Evolutionary conservation across 495 filamentous ascomycete genomes (phyloP), one percentile per base, ranked within the genome.

Genomic region (Aspergillus ellipticus): DNA sequence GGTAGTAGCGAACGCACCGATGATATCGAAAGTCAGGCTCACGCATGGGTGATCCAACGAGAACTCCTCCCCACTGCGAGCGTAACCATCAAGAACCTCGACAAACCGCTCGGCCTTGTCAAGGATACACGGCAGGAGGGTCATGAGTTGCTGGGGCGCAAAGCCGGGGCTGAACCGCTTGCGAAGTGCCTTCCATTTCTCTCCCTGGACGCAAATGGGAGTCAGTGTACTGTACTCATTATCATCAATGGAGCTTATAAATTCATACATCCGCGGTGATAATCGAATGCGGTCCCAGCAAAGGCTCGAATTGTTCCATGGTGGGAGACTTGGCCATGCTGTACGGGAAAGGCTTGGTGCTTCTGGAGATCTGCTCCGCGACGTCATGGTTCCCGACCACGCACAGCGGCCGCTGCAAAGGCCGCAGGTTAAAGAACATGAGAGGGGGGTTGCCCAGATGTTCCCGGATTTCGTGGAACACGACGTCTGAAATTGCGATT

Each of bases 271-370:
- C 48, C 13, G 62, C 51, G 10, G 49, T 55, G 0, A 78, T 16
- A 16, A 81, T 68, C 6, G 74, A 78, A 2, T 57, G 35, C 1
- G 31, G 49, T 1, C 77, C 79, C n/a, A 73, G 63, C 5, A 81
- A 39, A 4, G 56, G 61, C 5, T 52, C 39, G 11, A 77, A 49
- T 0, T 52, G 50, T 4, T 42, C 42, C 0, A 73, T 22, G 0
- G 70, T 71, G 6, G 74, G 74, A 0, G 68, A 69, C 55, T 82
- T 82, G 3, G 75, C 61, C 8, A 62, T 49, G 48, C 74, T 75
- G 56, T 73, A 78, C 6, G 70, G 72, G 39, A 69, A 74, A 8
- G 24, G 15, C 49, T 71, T 77, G 8, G 74, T 67, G 0, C 63
- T 19, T 13, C 61, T 64, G 0, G 71, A 64, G 3, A 81, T 56